A percentile compares a stretch with the other conserved stretches of the same genome.
Evolutionary conservation across 257 asterid genomes (phyloP).

Genomic region (Solanum paucissectum): DNA sequence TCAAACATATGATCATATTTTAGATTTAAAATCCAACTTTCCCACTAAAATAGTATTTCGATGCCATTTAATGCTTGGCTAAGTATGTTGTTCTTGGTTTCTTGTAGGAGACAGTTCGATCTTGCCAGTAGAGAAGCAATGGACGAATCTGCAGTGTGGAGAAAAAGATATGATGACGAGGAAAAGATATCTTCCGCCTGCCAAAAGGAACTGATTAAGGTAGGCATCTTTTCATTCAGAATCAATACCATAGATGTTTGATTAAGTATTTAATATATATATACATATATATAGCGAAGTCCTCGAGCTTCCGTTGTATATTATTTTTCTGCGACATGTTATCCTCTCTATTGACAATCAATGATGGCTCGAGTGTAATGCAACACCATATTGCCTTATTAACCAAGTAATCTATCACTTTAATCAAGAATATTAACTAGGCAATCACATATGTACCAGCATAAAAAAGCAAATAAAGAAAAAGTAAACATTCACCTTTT

Average conservation of each 20-base stretch:
- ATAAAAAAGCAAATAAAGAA: background rate
- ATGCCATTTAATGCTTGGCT: background rate
- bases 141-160: constrained; percentile 99
- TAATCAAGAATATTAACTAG: background rate
- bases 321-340: background rate
- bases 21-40: background rate
- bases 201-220: constrained; percentile 46
- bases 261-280: background rate
- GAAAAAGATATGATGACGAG: constrained; percentile 75
- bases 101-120: constrained; percentile 81
- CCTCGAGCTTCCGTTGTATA: background rate
- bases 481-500: background rate
- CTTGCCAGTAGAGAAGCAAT: constrained; percentile 96
- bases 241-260: background rate
- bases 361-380: background rate
- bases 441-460: background rate
- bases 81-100: constrained; percentile 1
- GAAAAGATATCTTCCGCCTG: constrained; percentile 35
- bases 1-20: background rate
- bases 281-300: no score
- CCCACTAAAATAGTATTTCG: background rate
- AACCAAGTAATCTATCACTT: background rate
- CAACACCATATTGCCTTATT: background rate
- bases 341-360: background rate
- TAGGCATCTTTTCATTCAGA: constrained; percentile 11